A percentile compares a stretch with the other conserved stretches of the same genome.
Evolutionary conservation across 495 filamentous ascomycete genomes (phyloP).

Genomic region (Penicillium manginii): DNA sequence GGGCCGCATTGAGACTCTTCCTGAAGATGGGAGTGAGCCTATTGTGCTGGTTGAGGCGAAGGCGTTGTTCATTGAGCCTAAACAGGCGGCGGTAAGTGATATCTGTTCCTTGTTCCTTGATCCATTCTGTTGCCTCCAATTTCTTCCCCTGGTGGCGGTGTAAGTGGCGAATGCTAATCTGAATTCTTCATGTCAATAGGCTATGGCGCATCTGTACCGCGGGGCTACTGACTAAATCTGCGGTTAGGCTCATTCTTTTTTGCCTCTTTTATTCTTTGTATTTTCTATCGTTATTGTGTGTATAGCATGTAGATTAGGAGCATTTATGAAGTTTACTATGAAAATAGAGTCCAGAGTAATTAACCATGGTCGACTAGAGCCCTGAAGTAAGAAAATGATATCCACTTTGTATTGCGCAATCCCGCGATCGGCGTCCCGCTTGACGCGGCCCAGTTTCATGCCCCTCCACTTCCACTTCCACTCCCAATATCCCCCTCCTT

Average conservation of each 20-base stretch:
- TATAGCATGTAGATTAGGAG: too few relatives aligned
- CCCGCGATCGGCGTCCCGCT: constrained; percentile 29
- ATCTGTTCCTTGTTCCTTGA: background rate
- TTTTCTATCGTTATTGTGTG: too few relatives aligned
- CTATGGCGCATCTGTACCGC: constrained; percentile 36
- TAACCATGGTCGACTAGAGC: background rate
- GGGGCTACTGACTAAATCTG: constrained; percentile 28
- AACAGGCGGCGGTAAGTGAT: constrained; percentile 71
- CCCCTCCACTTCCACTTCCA: constrained; percentile 4
- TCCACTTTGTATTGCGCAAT: constrained; percentile 1
- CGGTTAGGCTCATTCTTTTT: background rate
- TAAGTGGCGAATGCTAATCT: constrained; percentile 13
- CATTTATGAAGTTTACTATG: too few relatives aligned
- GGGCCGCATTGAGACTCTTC: constrained; percentile 84
- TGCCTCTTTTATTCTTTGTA: too few relatives aligned
- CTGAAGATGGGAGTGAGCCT: constrained; percentile 62
- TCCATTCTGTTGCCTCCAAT: background rate
- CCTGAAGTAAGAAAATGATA: background rate
- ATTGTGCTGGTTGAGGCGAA: constrained; percentile 75
- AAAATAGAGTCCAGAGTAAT: too few relatives aligned
- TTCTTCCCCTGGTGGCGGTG: too few relatives aligned
- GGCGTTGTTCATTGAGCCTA: constrained; percentile 90
- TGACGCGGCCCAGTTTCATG: constrained; percentile 26
- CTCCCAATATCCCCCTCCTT: constrained; percentile 2
- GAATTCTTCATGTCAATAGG: constrained; percentile 21